Base-by-base conservation (phyloP, 805 yeast species). In the Hanseniaspora meyeri region DNA sequence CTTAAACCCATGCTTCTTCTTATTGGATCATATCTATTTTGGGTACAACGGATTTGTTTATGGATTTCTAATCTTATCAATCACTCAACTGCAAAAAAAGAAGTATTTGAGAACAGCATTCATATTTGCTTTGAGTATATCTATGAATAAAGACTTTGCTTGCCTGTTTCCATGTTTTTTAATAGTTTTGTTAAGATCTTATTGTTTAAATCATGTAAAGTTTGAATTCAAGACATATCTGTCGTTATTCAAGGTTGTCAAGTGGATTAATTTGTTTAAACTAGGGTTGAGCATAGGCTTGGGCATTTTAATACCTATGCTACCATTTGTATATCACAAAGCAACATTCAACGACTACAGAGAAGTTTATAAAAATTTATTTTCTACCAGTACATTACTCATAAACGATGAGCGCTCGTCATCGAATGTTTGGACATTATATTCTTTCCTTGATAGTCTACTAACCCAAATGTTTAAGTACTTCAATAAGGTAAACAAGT, bases 341-440 rank as follows among this genome's bases (percentile, higher is more conserved):
- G 45, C 45, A 42, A 42, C 45, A 4, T 14, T 42, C 2, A 14
- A 45, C 4, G 85, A 81, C 37, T 63, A 85, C 50, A 83, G 85
- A 0, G 80, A 87, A 59, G 69, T 93, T 17, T 49, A 87, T 9
- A 65, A 71, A 5, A 75, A 98, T 48, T 70, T 93, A 36, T 93
- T 93, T 70, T 98, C 98, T 6, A 91, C 91, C 66, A 84, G 95
- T 51, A 76, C 97, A 66, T 97, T 97, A 1, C 74, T 93, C 39
- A 93, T 97, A 4, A 98, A 93, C 70, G 39, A 42, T 3, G 96
- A 97, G 0, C 93, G 93, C 70, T 93, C 98, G 97, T 97, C 98
- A 0, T 97, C 99, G 16, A 93, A 93, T 64, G 73, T 89, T 49
- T 93, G 99, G 99, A 96, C 98, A 0, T 63, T 91, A 10, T 93